Base-by-base conservation (phyloP, 768 basidiomycete species). In the Myochromella boudieri region DNA sequence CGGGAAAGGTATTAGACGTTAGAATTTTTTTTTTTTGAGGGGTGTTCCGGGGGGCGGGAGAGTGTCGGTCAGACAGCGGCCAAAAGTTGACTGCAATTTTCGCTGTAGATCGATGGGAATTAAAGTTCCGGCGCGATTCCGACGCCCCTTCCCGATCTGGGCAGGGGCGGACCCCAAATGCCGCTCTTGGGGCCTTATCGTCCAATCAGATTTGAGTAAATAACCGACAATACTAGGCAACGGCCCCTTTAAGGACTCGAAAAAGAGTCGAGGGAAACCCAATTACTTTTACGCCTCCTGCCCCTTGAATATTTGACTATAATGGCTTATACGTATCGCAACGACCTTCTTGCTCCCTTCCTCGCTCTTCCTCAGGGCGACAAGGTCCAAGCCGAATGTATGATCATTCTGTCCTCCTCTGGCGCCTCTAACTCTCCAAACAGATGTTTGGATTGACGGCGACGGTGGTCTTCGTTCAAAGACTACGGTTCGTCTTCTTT, bases 371-470 rank as follows among this genome's bases (percentile, higher is more conserved):
- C 82, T 57, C 95, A 98, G 70, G 93, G 93, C 42, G 84, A 84
- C 20, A 94, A 93, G 68, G 63, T 97, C 68, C 93, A 97, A 77
- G 95, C 95, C 34, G 95, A 97, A 70, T 91, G 89, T 91, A 63
- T 32, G 81, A 58, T n/a, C 8, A 38, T 39, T 46, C 46, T 54
- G 18, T 38, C 24, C 33, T 41, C 47, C 38, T 18, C 44, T 50
- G 24, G 31, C 2, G 25, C 34, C 46, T 55, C 52, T 58, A 53
- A 44, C 47, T 49, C 53, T 45, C 44, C 48, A 41, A 36, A 45
- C 67, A 97, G 94, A 98, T 69, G 88, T 97, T 72, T 98, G 95
- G 95, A 85, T 97, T 66, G 95, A 98, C 65, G 95, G 95, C 52
- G 88, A 97, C 65, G 78, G 81, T 55, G 95, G 91, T 54, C 82